A percentile compares a stretch with the other conserved stretches of the same genome.
Conservation (phyloP, 23 red algal species). For the Pyropia yezoensis region DNA sequence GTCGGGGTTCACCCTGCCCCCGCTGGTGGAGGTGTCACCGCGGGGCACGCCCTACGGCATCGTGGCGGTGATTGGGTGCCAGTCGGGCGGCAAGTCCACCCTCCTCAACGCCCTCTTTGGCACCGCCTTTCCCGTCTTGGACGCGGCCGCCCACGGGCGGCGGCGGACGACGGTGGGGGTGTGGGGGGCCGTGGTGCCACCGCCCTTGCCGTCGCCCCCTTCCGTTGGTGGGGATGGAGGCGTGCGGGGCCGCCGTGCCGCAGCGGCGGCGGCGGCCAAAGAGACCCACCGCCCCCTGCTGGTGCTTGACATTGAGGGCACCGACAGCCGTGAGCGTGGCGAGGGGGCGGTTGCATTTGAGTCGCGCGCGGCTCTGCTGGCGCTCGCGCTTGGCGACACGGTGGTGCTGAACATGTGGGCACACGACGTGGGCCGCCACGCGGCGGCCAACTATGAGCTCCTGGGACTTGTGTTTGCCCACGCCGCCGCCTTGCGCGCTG, state of each 20-base stretch:
- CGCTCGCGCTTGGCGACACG: slow-evolving; percentile 60
- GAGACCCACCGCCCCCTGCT: slow-evolving; percentile 6
- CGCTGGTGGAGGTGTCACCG: not conserved
- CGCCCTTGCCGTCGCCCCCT: not conserved
- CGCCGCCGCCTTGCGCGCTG: slow-evolving; percentile 26
- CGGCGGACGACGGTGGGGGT: slow-evolving; percentile 84
- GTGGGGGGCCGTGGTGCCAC: slow-evolving; percentile 12
- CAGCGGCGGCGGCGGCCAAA: not conserved
- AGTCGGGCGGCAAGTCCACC: slow-evolving; percentile 91
- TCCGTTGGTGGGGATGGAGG: not conserved
- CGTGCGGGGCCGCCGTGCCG: not conserved
- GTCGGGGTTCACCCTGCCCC: slow-evolving; percentile 1
- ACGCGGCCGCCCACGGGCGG: slow-evolving; percentile 54
- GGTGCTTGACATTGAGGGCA: slow-evolving; percentile 95
- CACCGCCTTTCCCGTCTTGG: slow-evolving; percentile 87
- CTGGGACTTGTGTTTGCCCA: slow-evolving; percentile 76
- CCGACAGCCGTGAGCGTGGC: slow-evolving; percentile 85
- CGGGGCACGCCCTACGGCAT: slow-evolving; percentile 22
- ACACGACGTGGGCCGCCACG: slow-evolving; percentile 87
- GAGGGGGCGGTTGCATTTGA: slow-evolving; percentile 69
- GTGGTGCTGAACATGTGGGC: slow-evolving; percentile 91
- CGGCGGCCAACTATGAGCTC: slow-evolving; percentile 76
- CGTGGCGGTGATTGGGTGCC: slow-evolving; percentile 77
- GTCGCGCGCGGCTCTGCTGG: slow-evolving; percentile 66
- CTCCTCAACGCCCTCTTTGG: slow-evolving; percentile 82